Base-by-base conservation (phyloP, 139 green algal genomes). In the Picochlorum sp. region DNA sequence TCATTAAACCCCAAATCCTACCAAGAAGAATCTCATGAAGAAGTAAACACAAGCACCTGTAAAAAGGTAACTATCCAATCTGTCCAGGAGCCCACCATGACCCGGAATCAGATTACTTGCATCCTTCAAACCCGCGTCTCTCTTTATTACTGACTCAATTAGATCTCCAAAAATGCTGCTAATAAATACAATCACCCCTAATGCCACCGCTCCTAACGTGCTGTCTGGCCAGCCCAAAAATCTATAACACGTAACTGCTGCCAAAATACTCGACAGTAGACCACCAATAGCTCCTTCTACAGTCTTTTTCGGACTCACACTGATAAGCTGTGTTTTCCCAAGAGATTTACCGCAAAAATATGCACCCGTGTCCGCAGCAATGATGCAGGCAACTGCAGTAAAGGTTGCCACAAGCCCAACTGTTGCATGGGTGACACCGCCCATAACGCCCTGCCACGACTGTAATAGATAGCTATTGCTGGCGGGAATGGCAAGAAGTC, bases 61-160 rank as follows among this genome's bases (percentile, higher is more conserved):
- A 80, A 98, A 98, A 16, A 98, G 87, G 81, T 98, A 98, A 52
- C 68, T 86, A 81, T 99, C 92, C 28, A 97, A 85, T 13, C 92
- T 81, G 74, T 98, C 92, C 55, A 98, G 77, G 57, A 98, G 74
- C 13, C 92, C 92, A 41, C 92, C 94, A 74, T 99, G 94, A 6
- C 94, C 94, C 5, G 94, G 94, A 62, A 99, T 97, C 5, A 99
- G 74, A 69, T 91, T 79, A 41, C 88, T 87, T 45, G 84, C 88
- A 69, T 96, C 89, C 82, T 99, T 98, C 57, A 98, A 75, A 44
- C 87, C 90, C 11, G 94, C 94, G 26, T 97, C 90, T 4, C 94
- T 81, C 82, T 99, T 99, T 76, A 99, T 95, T 63, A 95, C 87
- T 8, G 74, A 90, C 78, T 99, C 94, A n/a, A 97, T 93, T 37